Evolutionary conservation across 805 yeast genomes (phyloP).

Genomic region (Teunomyces gatunensis): DNA sequence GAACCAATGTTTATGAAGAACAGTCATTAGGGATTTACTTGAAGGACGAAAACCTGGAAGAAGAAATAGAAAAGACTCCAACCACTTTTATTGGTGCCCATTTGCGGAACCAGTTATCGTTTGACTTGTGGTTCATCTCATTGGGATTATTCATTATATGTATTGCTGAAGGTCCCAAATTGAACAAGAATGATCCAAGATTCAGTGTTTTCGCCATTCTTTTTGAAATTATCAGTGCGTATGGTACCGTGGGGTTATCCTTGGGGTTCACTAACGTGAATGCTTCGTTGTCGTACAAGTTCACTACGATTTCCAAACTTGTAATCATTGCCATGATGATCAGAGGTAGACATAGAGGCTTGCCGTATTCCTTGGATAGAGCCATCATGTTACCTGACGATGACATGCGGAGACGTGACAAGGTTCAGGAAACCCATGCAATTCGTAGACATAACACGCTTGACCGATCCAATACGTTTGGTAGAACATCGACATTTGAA

Average conservation of each 20-base stretch:
- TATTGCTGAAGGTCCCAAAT: constrained; percentile 72
- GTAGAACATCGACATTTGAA: constrained; percentile 9
- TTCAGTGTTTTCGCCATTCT: constrained; percentile 71
- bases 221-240: constrained; percentile 91
- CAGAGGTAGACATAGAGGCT: constrained; percentile 94
- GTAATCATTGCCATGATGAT: constrained; percentile 87
- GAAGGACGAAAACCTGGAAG: constrained; percentile 26
- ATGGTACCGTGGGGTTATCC: constrained; percentile 94
- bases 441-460: constrained; percentile 27
- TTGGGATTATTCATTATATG: constrained; percentile 84
- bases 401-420: constrained; percentile 59
- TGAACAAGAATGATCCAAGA: constrained; percentile 40
- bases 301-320: constrained; percentile 71
- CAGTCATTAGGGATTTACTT: constrained; percentile 90
- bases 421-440: constrained; percentile 53
- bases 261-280: constrained; percentile 71
- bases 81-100: constrained; percentile 78
- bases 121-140: constrained; percentile 92
- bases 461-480: constrained; percentile 18
- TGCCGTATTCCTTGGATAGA: constrained; percentile 90
- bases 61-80: constrained; percentile 42
- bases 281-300: constrained; percentile 72
- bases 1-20: constrained; percentile 97
- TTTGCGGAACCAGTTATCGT: constrained; percentile 85
- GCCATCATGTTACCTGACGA: constrained; percentile 85